Evolutionary conservation across 2,329 filamentous ascomycete species (phyloP), one percentile per base, ranked within the genome.

Genomic region (Alternaria brassicicola): DNA sequence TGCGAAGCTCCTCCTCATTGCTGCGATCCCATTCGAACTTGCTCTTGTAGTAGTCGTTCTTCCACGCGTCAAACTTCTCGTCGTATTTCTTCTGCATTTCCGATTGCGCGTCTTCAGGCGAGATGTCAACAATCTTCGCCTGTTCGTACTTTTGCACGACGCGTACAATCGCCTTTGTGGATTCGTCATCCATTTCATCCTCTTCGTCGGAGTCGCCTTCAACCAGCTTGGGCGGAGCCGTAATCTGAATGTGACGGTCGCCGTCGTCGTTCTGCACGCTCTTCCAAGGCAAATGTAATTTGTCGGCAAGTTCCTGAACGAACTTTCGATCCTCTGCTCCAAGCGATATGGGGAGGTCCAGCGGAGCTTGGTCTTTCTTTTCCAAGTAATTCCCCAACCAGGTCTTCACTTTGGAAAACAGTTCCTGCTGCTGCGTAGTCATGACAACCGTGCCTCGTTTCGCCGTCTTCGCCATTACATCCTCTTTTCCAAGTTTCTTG

Each of bases 61-160:
- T 99, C 95, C 95, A 99, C 55, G 88, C 86, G 61, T 88, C 83
- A 74, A 98, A 98, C 73, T 96, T 97, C 66, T 91, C 82, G 69
- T 97, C 88, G 76, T 99, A 99, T 68, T 95, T 89, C 74, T 89
- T 85, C 68, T 96, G 87, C 77, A 94, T 90, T 17, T 89, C 86
- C 48, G 86, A 84, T 75, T 95, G 89, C 15, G 90, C 90, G 70
- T 97, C 90, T 65, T 93, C 91, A 1, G 89, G 81, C 2, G 90
- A 89, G 46, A 92, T 79, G 69, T 98, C 93, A 36, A 95, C 83
- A 23, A 97, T 87, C 70, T 91, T 88, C 21, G 95, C 95, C 65
- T 92, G 94, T 71, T 98, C 93, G 73, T 97, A 99, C 59, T 89
- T 89, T 75, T 90, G 93, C 67, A 97, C 87, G 17, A 98, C 90